Evolutionary conservation across 2,329 filamentous ascomycete genomes (phyloP).

Genomic region (Trichophyton mentagrophytes): DNA sequence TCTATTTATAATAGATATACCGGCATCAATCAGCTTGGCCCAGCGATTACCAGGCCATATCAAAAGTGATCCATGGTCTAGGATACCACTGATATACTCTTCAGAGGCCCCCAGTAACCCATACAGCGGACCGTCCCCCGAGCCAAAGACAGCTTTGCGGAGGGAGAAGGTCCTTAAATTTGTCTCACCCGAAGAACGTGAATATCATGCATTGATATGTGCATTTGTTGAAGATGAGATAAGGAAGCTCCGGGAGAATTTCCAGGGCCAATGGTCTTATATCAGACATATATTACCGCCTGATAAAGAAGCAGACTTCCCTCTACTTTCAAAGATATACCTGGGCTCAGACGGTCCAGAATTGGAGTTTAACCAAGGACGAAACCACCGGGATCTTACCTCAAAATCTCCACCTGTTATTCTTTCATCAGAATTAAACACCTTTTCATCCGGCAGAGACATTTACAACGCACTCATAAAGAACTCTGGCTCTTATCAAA

Average conservation of each 20-base stretch:
- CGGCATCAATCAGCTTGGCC: conserved; percentile 42
- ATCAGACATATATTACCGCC: conserved; percentile 10
- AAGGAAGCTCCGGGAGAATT: conserved; percentile 18
- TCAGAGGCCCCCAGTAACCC: conserved; percentile 34
- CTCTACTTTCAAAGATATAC: not conserved
- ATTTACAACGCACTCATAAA: conserved; percentile 19
- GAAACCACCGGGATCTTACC: too few relatives aligned
- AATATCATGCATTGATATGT: conserved; percentile 19
- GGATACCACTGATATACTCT: conserved; percentile 26
- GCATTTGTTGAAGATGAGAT: conserved; percentile 29
- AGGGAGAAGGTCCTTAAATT: conserved; percentile 28
- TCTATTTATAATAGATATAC: conserved; percentile 45
- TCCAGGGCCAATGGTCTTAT: conserved; percentile 25
- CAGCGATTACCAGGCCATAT: conserved; percentile 29
- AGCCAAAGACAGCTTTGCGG: conserved; percentile 39
- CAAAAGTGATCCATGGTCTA: conserved; percentile 11
- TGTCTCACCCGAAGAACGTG: conserved; percentile 23
- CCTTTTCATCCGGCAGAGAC: conserved; percentile 17
- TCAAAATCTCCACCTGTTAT: conserved; percentile 20
- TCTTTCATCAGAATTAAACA: conserved; percentile 23
- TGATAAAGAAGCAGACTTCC: not conserved
- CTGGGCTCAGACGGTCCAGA: not conserved
- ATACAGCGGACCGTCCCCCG: conserved; percentile 33
- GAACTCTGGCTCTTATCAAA: conserved; percentile 20
- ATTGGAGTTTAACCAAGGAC: not conserved